phyloP scores from a whole-genome alignment of 2,329 filamentous ascomycete species.

The Colletotrichum lini region DNA sequence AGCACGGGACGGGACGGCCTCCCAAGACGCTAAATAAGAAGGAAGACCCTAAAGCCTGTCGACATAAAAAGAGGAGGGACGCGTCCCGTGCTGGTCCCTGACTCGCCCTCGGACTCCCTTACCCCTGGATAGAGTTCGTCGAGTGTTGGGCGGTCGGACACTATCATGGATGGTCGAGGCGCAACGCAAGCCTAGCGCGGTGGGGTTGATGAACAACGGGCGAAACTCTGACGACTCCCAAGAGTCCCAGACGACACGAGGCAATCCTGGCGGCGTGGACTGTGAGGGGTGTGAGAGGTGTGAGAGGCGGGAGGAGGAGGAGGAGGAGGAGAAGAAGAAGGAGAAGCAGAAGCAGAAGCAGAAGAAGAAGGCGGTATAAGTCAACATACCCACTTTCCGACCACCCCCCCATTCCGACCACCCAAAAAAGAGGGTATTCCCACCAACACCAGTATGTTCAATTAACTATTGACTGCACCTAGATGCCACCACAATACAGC shows the following conservation, averaged over 20 bases:
- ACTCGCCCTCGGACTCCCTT: conserved; percentile 23
- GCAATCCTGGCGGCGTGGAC: not conserved
- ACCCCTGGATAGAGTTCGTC: conserved; percentile 30
- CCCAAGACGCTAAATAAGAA: conserved; percentile 20
- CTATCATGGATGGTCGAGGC: conserved; percentile 16
- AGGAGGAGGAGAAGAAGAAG: no score
- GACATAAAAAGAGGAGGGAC: not conserved
- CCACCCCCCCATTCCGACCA: no score
- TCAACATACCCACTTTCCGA: no score
- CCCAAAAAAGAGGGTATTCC: no score
- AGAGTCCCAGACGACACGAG: not conserved
- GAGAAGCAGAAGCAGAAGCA: no score
- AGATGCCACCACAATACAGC: no score
- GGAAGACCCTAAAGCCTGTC: no score
- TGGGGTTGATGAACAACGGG: not conserved
- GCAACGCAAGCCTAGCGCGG: conserved; percentile 5
- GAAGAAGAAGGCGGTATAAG: no score
- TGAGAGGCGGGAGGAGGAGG: no score
- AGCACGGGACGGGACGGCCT: not conserved
- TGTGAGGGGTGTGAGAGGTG: not conserved
- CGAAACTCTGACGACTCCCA: conserved; percentile 7
- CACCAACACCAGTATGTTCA: no score
- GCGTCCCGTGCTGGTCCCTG: conserved; percentile 14
- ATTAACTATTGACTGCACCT: no score
- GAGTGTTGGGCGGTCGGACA: conserved; percentile 12